Conservation (phyloP, 2,329 filamentous ascomycete genomes). For the Dryadomyces quercus-mongolicae region DNA sequence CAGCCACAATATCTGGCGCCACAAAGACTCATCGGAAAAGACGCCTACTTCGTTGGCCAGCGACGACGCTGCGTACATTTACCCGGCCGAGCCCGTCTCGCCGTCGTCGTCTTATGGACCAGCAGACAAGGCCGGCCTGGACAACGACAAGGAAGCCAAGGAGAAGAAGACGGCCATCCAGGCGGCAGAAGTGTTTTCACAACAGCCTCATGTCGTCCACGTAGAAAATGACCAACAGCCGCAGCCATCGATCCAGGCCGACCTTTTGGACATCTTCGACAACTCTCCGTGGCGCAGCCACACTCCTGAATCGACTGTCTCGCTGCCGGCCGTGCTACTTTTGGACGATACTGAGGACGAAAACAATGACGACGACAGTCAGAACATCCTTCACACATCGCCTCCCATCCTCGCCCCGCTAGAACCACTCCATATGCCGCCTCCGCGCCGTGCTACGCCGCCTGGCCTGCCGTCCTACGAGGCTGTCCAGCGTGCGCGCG, state of each 20-base stretch:
- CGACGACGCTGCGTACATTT: conserved; percentile 8
- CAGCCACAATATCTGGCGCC: conserved; percentile 5
- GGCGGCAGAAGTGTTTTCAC: too few relatives aligned
- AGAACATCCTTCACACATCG: not conserved
- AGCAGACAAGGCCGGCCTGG: not conserved
- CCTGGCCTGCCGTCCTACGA: conserved; percentile 12
- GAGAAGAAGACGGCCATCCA: not conserved
- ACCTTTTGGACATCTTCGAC: too few relatives aligned
- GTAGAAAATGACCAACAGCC: not conserved
- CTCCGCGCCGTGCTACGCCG: conserved; percentile 10
- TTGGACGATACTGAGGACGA: not conserved
- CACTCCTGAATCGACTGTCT: not conserved
- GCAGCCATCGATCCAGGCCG: not conserved
- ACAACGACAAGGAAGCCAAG: not conserved
- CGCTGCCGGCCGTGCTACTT: not conserved
- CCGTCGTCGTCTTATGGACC: not conserved
- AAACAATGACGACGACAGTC: not conserved
- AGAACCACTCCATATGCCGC: conserved; percentile 2
- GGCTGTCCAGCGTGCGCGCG: conserved; percentile 1
- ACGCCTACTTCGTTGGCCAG: conserved; percentile 8
- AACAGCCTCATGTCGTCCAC: too few relatives aligned
- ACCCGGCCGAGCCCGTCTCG: conserved; percentile 2
- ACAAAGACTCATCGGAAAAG: conserved; percentile 12
- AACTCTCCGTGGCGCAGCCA: not conserved
- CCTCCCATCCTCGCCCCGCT: conserved; percentile 5